phyloP scores from a whole-genome alignment of 352 stramenopile species.

The Globisporangium ultimum region DNA sequence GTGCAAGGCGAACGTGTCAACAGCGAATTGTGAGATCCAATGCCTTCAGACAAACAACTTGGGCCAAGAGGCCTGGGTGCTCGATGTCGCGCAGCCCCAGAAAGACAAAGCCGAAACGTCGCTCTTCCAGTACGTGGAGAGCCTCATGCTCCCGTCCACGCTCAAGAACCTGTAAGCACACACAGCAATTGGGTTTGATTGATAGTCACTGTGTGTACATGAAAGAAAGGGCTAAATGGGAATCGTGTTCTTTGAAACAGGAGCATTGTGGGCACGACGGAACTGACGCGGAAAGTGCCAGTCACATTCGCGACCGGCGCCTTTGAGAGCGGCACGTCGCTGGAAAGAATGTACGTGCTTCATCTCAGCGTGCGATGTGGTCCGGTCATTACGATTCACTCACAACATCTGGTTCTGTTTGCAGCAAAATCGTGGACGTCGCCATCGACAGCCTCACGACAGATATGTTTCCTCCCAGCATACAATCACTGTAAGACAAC shows the following conservation, averaged over 20 bases:
- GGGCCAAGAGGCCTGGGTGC: slow-evolving; percentile 36
- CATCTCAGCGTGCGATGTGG: not conserved
- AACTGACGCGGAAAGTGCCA: slow-evolving; percentile 49
- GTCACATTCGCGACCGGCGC: slow-evolving; percentile 48
- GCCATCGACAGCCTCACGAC: slow-evolving; percentile 51
- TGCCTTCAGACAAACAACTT: slow-evolving; percentile 46
- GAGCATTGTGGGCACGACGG: slow-evolving; percentile 52
- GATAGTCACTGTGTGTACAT: not conserved
- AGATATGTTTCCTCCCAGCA: slow-evolving; percentile 60
- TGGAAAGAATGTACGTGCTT: slow-evolving; percentile 46
- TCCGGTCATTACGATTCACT: not conserved
- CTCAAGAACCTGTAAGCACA: slow-evolving; percentile 50
- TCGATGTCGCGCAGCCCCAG: slow-evolving; percentile 61
- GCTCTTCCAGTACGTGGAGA: slow-evolving; percentile 53
- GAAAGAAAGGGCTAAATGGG: not conserved
- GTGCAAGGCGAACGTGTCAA: slow-evolving; percentile 44
- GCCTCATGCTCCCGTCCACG: slow-evolving; percentile 42
- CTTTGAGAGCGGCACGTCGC: slow-evolving; percentile 36
- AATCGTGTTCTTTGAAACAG: slow-evolving; percentile 14
- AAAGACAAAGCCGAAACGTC: slow-evolving; percentile 58
- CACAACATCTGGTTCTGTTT: not conserved
- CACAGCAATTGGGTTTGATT: no score
- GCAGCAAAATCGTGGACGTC: slow-evolving; percentile 56
- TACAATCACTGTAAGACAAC: slow-evolving; percentile 50
- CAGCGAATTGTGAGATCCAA: slow-evolving; percentile 54